A percentile compares a stretch with the other conserved stretches of the same genome.
phyloP scores from a whole-genome alignment of 345 rosid species.

The Physaria fendleri region DNA sequence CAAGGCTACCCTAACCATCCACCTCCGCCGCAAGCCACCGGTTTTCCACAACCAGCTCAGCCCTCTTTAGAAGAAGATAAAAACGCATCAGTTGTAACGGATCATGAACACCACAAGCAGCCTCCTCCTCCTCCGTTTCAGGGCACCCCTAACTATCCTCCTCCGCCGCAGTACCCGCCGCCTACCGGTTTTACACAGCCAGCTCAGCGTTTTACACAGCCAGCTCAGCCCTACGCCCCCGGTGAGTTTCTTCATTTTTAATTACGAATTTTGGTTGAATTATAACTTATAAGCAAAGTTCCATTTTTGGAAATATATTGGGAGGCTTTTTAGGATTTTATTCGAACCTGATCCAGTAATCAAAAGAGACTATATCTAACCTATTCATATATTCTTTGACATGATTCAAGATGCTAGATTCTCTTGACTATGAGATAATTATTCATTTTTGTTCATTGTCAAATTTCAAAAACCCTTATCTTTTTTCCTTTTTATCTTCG shows the following conservation, averaged over 20 bases:
- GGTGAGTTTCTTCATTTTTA: constrained; percentile 10
- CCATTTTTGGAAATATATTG: not conserved
- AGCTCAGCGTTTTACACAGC: no score
- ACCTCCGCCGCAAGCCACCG: no score
- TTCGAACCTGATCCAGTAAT: not conserved
- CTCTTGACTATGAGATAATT: not conserved
- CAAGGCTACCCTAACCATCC: no score
- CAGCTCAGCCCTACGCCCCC: constrained; percentile 22
- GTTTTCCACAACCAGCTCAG: no score
- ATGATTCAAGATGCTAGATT: not conserved
- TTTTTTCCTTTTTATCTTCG: no score
- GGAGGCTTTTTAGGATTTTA: not conserved
- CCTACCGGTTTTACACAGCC: constrained; percentile 18
- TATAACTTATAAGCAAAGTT: not conserved
- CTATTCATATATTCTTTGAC: no score
- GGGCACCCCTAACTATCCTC: constrained; percentile 23
- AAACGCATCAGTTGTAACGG: no score
- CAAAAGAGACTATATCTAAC: not conserved
- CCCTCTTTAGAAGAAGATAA: no score
- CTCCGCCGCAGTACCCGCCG: constrained; percentile 15
- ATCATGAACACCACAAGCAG: no score
- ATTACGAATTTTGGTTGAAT: not conserved
- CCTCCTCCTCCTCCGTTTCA: constrained; percentile 25
- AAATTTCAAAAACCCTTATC: no score
- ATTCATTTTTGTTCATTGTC: no score